Conservation (phyloP, 495 filamentous ascomycete genomes). For the Cercophora samala region DNA sequence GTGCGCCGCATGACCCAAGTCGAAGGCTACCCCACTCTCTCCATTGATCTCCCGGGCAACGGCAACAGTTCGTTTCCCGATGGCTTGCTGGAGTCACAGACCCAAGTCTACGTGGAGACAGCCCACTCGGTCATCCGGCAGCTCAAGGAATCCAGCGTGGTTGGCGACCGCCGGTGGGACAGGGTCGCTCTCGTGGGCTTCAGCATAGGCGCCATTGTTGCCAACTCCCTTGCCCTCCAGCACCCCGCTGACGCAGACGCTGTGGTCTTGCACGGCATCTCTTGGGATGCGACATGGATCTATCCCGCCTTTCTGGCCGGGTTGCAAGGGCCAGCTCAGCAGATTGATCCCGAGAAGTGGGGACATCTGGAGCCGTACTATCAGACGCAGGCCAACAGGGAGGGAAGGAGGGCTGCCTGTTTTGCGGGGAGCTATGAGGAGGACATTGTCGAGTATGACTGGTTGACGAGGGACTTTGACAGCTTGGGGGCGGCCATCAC, state of each 20-base stretch:
- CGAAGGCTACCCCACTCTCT: neutral
- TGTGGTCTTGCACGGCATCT: neutral
- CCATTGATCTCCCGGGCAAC: neutral
- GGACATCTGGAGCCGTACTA: neutral
- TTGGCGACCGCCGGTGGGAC: neutral
- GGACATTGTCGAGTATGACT: neutral
- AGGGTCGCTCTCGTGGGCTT: neutral
- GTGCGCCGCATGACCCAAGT: neutral
- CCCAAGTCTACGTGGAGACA: neutral
- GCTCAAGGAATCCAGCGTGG: neutral
- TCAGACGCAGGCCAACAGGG: neutral
- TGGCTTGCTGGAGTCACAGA: neutral
- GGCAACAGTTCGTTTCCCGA: neutral
- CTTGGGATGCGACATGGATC: neutral
- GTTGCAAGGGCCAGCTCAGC: neutral
- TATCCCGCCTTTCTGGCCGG: neutral
- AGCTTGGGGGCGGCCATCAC: neutral
- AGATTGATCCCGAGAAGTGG: neutral
- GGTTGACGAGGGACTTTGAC: neutral
- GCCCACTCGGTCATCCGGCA: neutral
- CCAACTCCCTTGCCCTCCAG: neutral
- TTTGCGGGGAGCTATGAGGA: neutral
- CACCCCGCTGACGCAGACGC: neutral
- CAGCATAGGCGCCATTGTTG: neutral
- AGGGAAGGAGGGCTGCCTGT: neutral